Conservation (phyloP, 495 filamentous ascomycete genomes). For the Aspergillus olivimuriae region DNA sequence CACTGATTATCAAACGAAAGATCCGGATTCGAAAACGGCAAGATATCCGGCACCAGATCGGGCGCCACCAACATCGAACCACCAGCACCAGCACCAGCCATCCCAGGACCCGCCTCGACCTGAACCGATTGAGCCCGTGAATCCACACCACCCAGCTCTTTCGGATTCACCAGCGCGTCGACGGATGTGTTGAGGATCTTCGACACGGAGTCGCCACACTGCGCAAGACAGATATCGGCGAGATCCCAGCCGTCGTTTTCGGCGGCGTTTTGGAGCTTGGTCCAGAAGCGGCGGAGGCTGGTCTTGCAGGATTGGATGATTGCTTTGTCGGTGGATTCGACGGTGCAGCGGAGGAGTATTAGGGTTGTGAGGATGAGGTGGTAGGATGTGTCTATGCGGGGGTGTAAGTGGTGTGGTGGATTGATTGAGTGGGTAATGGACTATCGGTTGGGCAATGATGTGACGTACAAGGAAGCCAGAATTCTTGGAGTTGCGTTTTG, state of each 20-base stretch:
- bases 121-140: background rate
- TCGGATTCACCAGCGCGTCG: background rate
- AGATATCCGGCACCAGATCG: conserved; percentile 10
- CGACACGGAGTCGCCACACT: conserved; percentile 20
- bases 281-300: conserved; percentile 16
- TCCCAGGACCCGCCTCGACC: background rate
- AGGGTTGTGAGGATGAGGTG: conserved; percentile 18
- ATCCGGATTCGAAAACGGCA: conserved; percentile 12
- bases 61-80: background rate
- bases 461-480: conserved; percentile 21
- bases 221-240: conserved; percentile 24
- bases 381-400: conserved; percentile 19
- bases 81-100: background rate
- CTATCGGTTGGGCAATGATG: background rate
- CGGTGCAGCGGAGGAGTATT: conserved; percentile 20
- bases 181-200: conserved; percentile 12
- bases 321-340: conserved; percentile 17
- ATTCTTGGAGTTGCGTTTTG: conserved; percentile 15
- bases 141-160: background rate
- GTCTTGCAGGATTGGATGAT: conserved; percentile 13
- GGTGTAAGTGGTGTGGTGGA: too few relatives aligned
- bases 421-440: background rate
- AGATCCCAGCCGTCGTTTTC: conserved; percentile 31
- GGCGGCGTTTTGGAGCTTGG: conserved; percentile 20
- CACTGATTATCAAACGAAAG: conserved; percentile 13